These are phyloP conservation scores for Penicillium silybi DNA, from an alignment of 495 filamentous ascomycete genomes.

Conservation along the genomic window DNA sequence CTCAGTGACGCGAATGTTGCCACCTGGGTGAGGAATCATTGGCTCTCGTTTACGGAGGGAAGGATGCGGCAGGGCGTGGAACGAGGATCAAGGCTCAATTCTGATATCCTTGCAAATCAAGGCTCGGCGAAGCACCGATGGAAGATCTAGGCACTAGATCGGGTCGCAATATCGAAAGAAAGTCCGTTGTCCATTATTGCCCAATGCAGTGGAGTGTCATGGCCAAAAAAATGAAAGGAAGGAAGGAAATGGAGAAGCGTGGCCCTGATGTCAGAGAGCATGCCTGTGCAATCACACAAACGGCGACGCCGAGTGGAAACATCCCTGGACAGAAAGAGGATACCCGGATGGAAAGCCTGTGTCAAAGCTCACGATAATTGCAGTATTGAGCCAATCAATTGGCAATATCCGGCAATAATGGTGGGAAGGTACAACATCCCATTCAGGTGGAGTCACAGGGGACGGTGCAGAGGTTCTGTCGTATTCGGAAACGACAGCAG, in stretches of 20 bases:
- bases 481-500: constrained; percentile 15
- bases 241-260: constrained; percentile 9
- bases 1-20: constrained; percentile 26
- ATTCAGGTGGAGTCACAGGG: constrained; percentile 19
- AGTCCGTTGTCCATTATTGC: constrained; percentile 13
- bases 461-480: constrained; percentile 17
- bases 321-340: constrained; percentile 8
- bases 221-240: too few relatives aligned
- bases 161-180: constrained; percentile 30
- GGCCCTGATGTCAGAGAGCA: constrained; percentile 5
- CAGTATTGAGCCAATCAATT: constrained; percentile 20
- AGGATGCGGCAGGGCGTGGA: constrained; percentile 22
- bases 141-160: constrained; percentile 6
- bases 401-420: constrained; percentile 6
- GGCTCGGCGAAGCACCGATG: constrained; percentile 10
- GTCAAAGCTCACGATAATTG: constrained; percentile 18
- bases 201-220: constrained; percentile 14
- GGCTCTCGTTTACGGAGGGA: constrained; percentile 23
- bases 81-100: constrained; percentile 18
- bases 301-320: constrained; percentile 14
- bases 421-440: constrained; percentile 9
- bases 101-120: constrained; percentile 17
- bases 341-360: constrained; percentile 13
- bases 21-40: constrained; percentile 22
- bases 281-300: constrained; percentile 26